Conservation (phyloP, 345 rosid genomes). For the Eucalyptus albens region DNA sequence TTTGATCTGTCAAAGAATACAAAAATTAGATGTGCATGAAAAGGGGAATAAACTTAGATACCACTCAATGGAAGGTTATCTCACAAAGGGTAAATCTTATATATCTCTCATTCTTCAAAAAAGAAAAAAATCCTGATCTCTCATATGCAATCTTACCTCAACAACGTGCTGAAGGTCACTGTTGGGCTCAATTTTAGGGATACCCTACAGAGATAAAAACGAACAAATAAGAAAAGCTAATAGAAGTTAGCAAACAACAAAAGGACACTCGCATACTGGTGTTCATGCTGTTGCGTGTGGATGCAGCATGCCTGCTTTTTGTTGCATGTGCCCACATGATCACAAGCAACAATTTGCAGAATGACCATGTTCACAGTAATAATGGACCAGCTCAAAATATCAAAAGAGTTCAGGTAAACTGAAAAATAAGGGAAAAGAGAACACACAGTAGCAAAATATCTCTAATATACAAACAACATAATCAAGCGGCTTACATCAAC, state of each 20-base stretch:
- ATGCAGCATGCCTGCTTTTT: not conserved
- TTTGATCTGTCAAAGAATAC: slow-evolving; percentile 51
- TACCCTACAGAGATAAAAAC: slow-evolving; percentile 36
- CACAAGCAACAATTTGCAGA: not conserved
- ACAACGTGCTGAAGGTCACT: slow-evolving; percentile 81
- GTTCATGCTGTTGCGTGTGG: not conserved
- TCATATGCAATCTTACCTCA: slow-evolving; percentile 34
- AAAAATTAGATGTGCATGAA: not conserved
- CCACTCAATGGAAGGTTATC: not conserved
- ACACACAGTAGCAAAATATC: not conserved
- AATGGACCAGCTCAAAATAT: not conserved
- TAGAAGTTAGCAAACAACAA: not conserved
- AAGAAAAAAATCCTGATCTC: not conserved
- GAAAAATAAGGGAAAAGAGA: not conserved
- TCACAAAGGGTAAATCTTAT: not conserved
- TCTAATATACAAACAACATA: not conserved
- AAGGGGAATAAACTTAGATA: not conserved
- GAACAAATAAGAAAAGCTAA: not conserved
- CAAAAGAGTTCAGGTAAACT: not conserved
- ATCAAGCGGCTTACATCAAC: slow-evolving; percentile 47
- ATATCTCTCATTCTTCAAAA: not conserved
- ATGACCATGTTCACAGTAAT: not conserved
- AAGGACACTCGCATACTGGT: not conserved
- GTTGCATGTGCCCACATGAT: not conserved
- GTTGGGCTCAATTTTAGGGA: slow-evolving; percentile 74